Evolutionary conservation across 2,329 filamentous ascomycete species (phyloP).

Genomic region (Venturia effusa): DNA sequence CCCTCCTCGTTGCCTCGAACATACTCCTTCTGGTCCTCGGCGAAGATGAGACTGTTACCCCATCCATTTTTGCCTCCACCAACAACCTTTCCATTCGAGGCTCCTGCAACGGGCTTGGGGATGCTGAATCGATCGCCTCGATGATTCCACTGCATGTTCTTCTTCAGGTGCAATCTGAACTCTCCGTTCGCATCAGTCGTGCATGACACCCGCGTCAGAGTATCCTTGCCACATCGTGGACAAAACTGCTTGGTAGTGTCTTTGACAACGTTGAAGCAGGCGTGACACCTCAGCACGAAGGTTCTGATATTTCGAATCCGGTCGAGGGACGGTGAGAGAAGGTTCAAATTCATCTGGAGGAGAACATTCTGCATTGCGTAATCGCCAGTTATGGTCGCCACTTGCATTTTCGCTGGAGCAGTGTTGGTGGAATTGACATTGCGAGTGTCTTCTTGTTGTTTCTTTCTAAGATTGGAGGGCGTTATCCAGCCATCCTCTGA

Average conservation of each 20-base stretch:
- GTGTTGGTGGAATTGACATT: conserved; percentile 26
- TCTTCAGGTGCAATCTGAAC: conserved; percentile 80
- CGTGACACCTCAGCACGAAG: conserved; percentile 87
- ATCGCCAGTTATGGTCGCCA: conserved; percentile 83
- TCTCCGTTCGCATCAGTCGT: conserved; percentile 66
- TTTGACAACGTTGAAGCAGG: conserved; percentile 75
- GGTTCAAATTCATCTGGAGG: conserved; percentile 85
- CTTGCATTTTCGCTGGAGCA: conserved; percentile 9
- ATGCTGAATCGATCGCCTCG: conserved; percentile 87
- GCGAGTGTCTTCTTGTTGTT: conserved; percentile 56
- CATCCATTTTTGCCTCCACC: conserved; percentile 76
- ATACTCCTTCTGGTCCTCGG: conserved; percentile 96
- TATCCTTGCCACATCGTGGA: conserved; percentile 76
- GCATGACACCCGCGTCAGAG: conserved; percentile 75
- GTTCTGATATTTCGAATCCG: conserved; percentile 78
- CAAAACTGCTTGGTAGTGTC: conserved; percentile 89
- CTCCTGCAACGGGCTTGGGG: conserved; percentile 78
- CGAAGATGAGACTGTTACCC: conserved; percentile 72
- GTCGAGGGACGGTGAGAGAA: conserved; percentile 67
- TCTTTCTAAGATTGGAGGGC: conserved; percentile 78
- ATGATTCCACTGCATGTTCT: conserved; percentile 94
- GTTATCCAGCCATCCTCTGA: conserved; percentile 79
- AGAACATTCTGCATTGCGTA: conserved; percentile 98
- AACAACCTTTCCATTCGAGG: conserved; percentile 62
- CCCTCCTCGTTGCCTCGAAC: conserved; percentile 51